Evolutionary conservation across 2,329 filamentous ascomycete species (phyloP).

Genomic region (Diaporthe vexans): DNA sequence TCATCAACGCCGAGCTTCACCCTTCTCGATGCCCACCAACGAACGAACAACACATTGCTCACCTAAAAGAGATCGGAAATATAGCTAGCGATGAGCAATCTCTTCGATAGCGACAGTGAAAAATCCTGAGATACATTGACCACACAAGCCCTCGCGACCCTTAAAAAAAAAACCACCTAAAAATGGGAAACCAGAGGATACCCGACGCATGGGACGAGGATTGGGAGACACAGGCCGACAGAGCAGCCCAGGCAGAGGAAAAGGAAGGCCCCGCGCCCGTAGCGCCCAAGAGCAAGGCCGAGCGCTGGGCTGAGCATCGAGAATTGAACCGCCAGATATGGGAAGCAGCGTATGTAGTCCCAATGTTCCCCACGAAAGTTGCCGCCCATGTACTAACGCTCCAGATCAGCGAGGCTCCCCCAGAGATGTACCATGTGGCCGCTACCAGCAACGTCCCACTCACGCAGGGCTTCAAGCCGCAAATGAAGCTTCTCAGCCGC

Average conservation of each 20-base stretch:
- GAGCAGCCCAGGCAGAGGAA: slow-evolving; percentile 54
- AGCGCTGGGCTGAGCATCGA: slow-evolving; percentile 83
- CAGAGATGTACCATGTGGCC: slow-evolving; percentile 81
- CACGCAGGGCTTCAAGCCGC: slow-evolving; percentile 79
- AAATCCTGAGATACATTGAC: background rate
- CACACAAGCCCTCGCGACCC: background rate
- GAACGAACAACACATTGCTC: slow-evolving; percentile 8
- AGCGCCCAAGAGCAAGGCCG: slow-evolving; percentile 75
- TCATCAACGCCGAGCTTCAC: slow-evolving; percentile 3
- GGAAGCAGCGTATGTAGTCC: slow-evolving; percentile 81
- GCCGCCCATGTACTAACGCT: slow-evolving; percentile 31
- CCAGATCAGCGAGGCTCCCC: slow-evolving; percentile 74
- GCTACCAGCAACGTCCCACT: slow-evolving; percentile 67
- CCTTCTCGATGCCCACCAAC: background rate
- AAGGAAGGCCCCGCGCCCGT: slow-evolving; percentile 54
- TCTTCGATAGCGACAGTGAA: background rate
- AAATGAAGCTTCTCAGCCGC: slow-evolving; percentile 87
- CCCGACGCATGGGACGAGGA: slow-evolving; percentile 93
- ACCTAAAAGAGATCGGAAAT: background rate
- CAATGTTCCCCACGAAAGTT: background rate
- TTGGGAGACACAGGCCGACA: slow-evolving; percentile 86
- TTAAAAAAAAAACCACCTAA: slow-evolving; percentile 41
- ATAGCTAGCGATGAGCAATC: slow-evolving; percentile 10
- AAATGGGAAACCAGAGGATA: slow-evolving; percentile 64
- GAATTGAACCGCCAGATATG: slow-evolving; percentile 89